Percentiles rank a stretch among this genome's conserved stretches.
These are phyloP conservation scores for Leonotis leonurus DNA, from an alignment of 257 asterid genomes.

Conservation along the genomic window DNA sequence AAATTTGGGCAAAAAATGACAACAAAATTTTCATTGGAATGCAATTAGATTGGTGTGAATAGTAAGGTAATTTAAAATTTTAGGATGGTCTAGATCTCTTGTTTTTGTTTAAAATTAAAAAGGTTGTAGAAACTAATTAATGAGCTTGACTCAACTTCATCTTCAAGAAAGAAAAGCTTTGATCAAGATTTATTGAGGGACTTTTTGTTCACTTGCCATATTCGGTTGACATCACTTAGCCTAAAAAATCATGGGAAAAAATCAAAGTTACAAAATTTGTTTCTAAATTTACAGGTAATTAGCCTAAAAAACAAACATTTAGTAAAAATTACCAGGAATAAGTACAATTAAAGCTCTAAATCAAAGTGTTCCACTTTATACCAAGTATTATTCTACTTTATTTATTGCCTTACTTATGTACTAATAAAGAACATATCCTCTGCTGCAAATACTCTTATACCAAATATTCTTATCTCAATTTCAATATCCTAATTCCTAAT, in stretches of 20 bases:
- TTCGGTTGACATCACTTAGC: no score
- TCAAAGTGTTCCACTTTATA: neutral
- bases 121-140: no score
- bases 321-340: no score
- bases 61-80: neutral
- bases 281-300: no score
- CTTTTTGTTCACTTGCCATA: neutral
- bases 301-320: no score
- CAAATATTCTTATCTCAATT: slow-evolving; percentile 27
- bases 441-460: slow-evolving; percentile 4
- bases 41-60: neutral
- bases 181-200: neutral
- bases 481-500: slow-evolving; percentile 12
- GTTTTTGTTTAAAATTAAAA: neutral
- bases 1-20: no score
- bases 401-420: neutral
- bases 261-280: no score
- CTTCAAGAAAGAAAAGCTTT: neutral
- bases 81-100: neutral
- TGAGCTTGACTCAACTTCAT: neutral
- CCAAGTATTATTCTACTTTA: neutral
- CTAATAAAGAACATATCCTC: slow-evolving; percentile 18
- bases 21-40: no score
- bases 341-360: neutral
- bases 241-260: no score